phyloP scores from a whole-genome alignment of 2,329 filamentous ascomycete genomes.

The Parafenestella ontariensis region DNA sequence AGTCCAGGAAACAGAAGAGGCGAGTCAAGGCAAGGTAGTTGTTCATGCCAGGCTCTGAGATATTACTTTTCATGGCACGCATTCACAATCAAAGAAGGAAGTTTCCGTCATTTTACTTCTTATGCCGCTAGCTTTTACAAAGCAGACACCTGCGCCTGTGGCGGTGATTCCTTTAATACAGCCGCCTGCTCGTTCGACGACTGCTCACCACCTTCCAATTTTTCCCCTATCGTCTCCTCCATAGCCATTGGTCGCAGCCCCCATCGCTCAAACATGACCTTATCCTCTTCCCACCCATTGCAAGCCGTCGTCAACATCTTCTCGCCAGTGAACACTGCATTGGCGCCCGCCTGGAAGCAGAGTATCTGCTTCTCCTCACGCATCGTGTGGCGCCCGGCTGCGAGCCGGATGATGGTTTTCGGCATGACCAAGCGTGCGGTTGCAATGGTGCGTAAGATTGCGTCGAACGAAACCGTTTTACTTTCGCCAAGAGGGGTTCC shows the following conservation, averaged over 20 bases:
- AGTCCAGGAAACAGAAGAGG: background rate
- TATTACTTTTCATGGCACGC: no score
- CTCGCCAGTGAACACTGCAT: constrained; percentile 94
- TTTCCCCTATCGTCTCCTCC: constrained; percentile 44
- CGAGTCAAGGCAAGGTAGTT: background rate
- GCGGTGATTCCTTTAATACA: constrained; percentile 12
- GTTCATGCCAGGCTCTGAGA: constrained; percentile 6
- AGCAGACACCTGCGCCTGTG: constrained; percentile 9
- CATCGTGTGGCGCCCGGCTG: constrained; percentile 83
- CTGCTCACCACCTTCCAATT: constrained; percentile 26
- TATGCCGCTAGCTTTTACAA: background rate
- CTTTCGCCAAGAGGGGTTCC: constrained; percentile 82
- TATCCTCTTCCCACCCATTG: constrained; percentile 89
- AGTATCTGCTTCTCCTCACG: constrained; percentile 86
- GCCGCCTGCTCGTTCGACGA: constrained; percentile 15
- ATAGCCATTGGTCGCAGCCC: constrained; percentile 76
- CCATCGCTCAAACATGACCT: constrained; percentile 82
- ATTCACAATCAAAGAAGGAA: no score
- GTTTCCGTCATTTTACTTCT: background rate
- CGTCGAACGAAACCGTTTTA: constrained; percentile 76
- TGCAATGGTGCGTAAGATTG: constrained; percentile 81
- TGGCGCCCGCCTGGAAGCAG: constrained; percentile 90
- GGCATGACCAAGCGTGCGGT: constrained; percentile 85
- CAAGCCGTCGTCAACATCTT: constrained; percentile 95
- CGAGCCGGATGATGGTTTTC: constrained; percentile 83